Evolutionary conservation across 805 yeast species (phyloP).

Genomic region (Suhomyces emberorum): DNA sequence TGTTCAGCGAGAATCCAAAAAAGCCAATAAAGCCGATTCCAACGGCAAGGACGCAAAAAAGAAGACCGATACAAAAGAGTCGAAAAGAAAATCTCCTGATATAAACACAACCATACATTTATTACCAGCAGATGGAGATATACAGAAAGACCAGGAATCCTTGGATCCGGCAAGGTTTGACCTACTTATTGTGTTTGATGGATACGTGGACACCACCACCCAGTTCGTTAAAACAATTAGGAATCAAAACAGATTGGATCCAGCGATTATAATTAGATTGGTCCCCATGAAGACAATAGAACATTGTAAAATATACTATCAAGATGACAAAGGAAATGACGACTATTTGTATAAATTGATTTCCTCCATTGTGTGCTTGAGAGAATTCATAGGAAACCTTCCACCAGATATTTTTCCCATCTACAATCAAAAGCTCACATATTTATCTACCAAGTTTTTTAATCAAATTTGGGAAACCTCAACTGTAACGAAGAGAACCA

Average conservation of each 20-base stretch:
- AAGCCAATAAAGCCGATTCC: slow-evolving; percentile 8
- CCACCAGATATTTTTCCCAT: slow-evolving; percentile 79
- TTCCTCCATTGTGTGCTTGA: slow-evolving; percentile 76
- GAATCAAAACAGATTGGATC: slow-evolving; percentile 22
- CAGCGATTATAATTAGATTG: slow-evolving; percentile 61
- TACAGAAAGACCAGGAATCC: slow-evolving; percentile 21
- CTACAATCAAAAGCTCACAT: slow-evolving; percentile 62
- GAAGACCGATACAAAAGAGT: background rate
- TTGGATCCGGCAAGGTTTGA: slow-evolving; percentile 44
- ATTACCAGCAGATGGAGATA: slow-evolving; percentile 12
- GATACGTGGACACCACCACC: slow-evolving; percentile 46
- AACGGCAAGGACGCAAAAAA: background rate
- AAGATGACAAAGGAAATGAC: slow-evolving; percentile 21
- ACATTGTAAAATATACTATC: slow-evolving; percentile 61
- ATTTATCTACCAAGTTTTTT: slow-evolving; percentile 58
- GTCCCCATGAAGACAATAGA: slow-evolving; percentile 81
- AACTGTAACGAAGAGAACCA: background rate
- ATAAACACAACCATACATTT: slow-evolving; percentile 11
- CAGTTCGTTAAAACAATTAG: slow-evolving; percentile 27
- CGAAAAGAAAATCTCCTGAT: background rate
- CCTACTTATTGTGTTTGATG: slow-evolving; percentile 61
- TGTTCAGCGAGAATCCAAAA: slow-evolving; percentile 46
- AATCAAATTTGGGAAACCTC: slow-evolving; percentile 28
- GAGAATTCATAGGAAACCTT: slow-evolving; percentile 78
- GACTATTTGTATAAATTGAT: slow-evolving; percentile 61